Base-by-base conservation (phyloP, 1,284 basidiomycete species). In the Naganishia sp. region DNA sequence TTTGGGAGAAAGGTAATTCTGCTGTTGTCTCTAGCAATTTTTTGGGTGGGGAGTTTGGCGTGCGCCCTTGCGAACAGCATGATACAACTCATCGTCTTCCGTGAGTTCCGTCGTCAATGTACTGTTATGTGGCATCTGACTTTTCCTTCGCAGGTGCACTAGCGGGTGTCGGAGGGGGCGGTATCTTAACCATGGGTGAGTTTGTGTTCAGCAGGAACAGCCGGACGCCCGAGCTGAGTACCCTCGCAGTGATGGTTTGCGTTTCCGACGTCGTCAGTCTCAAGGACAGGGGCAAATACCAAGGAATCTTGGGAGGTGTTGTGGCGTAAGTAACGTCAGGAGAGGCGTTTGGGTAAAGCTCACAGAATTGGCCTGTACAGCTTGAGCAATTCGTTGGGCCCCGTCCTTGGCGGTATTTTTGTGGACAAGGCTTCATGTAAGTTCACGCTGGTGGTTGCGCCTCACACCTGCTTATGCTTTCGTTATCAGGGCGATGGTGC, bases 1-100 rank as follows among this genome's bases (percentile, higher is more conserved):
- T 90, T 90, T 70, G 90, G 89, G 18, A 82, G 90, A 35, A 90
- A 91, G 73, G 77, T 80, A 21, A 84, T 85, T 0, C 79, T 90
- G 47, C 83, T 85, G 47, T 76, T 84, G 7, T 83, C 84, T 4
- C 85, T 89, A 81, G 73, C 77, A 13, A 80, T 89, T 49, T 87
- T 87, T 75, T 84, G 88, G 77, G 74, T 88, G 45, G 75, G 76
- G 17, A 58, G 65, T 47, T 31, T 76, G 72, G 41, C 60, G 72
- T 85, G 87, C 63, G 84, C 85, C 71, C 76, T 88, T 25, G 84
- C 86, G 2, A 83, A 82, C 72, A 85, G 80, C 0, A 88, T 91
- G 72, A 79, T 86, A 2, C 83, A 89, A 71, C 80, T 92, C 60
- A 91, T 92, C 72, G 78, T 90, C 2, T 88, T 89, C 70, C 84